Evolutionary conservation across 495 filamentous ascomycete genomes (phyloP).

Genomic region (Tuber umbilicatum): DNA sequence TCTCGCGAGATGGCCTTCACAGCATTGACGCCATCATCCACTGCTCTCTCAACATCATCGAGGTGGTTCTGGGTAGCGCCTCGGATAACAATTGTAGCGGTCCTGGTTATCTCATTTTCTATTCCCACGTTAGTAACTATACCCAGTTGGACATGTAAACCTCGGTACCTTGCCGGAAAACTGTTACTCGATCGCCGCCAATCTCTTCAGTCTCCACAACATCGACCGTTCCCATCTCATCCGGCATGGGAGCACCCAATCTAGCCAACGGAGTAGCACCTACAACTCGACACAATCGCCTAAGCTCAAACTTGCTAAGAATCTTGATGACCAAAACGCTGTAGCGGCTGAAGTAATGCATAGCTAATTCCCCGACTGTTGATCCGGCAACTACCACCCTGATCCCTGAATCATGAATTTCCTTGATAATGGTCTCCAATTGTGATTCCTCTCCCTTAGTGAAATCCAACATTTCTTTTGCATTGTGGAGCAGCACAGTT

Average conservation of each 20-base stretch:
- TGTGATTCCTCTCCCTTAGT: constrained; percentile 93
- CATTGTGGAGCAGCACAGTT: constrained; percentile 96
- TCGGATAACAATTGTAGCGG: constrained; percentile 88
- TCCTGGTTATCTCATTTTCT: constrained; percentile 83
- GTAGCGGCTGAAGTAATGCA: constrained; percentile 96
- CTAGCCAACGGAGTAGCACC: constrained; percentile 92
- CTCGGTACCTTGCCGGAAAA: constrained; percentile 69
- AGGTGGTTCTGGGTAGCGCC: constrained; percentile 97
- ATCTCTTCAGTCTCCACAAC: constrained; percentile 97
- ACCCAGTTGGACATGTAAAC: not conserved
- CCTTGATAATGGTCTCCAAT: constrained; percentile 85
- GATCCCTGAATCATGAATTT: constrained; percentile 86
- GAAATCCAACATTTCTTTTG: constrained; percentile 97
- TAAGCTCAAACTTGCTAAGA: constrained; percentile 94
- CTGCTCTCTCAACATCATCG: constrained; percentile 92
- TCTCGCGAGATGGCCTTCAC: constrained; percentile 98
- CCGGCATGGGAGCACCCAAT: constrained; percentile 96
- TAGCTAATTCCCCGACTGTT: constrained; percentile 86
- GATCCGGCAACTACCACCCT: constrained; percentile 86
- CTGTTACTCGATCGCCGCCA: constrained; percentile 95
- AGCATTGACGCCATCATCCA: constrained; percentile 97
- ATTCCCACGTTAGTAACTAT: constrained; percentile 14
- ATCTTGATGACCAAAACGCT: constrained; percentile 95
- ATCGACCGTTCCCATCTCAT: constrained; percentile 95
- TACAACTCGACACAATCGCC: constrained; percentile 88